Evolutionary conservation across 805 yeast genomes (phyloP), one percentile per base, ranked within the genome.

Genomic region (Cephaloascus albidus): DNA sequence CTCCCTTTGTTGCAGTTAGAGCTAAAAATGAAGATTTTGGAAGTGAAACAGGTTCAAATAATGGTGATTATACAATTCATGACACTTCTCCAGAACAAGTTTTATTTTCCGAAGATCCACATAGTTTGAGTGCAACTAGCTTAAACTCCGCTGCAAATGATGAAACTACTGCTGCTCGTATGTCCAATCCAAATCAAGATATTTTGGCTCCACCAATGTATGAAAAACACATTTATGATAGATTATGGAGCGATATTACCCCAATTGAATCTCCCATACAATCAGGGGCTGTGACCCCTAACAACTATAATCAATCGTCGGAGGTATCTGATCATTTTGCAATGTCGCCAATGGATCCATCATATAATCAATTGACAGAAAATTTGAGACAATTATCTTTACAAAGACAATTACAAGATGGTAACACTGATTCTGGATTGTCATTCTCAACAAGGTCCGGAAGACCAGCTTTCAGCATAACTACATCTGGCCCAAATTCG

Each of bases 171-270:
- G 42, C 34, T 18, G 42, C 34, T 15, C 6, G 32, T 8, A 26
- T 31, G 19, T 15, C 36, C 33, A 20, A 44, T 16, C 54, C 66
- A 5, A 65, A 69, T 4, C 64, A 72, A 40, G 71, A 61, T 36
- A 52, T 76, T 36, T 69, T 76, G 63, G 93, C 96, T 1, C 96
- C 96, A 2, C 95, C 97, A 20, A 72, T 81, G 41, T 88, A 88
- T 55, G 88, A 78, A 43, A 76, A 72, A 40, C 95, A 85, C 56
- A 75, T 86, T 30, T 85, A 82, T 57, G 97, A 88, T 58, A 65
- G 84, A 40, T 58, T 88, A 18, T 87, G 85, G 85, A 71, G 74
- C 28, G 89, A 81, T 41, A 66, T 78, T 6, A 63, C 76, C 4
- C 78, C 76, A 4, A 44, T 57, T 4, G 76, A 70, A 18, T 68